A percentile compares a stretch with the other conserved stretches of the same genome.
These are phyloP conservation scores for Trichomonascus vanleenenianus DNA, from an alignment of 805 yeast genomes.

Conservation along the genomic window DNA sequence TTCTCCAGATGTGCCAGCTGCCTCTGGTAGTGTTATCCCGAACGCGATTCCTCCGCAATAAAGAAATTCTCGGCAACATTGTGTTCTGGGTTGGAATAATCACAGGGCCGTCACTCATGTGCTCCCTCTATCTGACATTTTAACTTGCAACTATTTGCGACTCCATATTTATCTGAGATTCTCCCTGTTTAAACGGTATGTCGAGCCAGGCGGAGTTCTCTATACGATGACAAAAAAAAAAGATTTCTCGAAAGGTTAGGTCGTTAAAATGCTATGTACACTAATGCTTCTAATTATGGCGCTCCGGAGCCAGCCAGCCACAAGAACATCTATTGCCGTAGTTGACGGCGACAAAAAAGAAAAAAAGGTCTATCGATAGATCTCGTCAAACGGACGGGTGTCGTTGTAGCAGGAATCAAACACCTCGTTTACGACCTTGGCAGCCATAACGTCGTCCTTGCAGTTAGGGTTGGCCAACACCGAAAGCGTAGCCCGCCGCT, in stretches of 20 bases:
- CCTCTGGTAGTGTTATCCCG: conserved; percentile 65
- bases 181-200: too few species aligned
- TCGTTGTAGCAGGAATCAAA: conserved; percentile 92
- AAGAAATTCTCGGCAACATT: conserved; percentile 52
- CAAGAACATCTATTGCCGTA: too few species aligned
- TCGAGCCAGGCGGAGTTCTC: too few species aligned
- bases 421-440: conserved; percentile 71
- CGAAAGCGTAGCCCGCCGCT: conserved; percentile 78
- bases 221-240: too few species aligned
- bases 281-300: too few species aligned
- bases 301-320: too few species aligned
- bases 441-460: conserved; percentile 63
- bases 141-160: conserved; percentile 24
- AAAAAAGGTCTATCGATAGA: conserved; percentile 46
- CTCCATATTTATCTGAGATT: too few species aligned
- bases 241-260: too few species aligned
- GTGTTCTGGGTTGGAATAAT: conserved; percentile 90
- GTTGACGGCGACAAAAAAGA: too few species aligned
- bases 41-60: conserved; percentile 40
- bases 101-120: conserved; percentile 81
- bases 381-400: conserved; percentile 91
- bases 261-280: too few species aligned
- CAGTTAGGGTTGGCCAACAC: conserved; percentile 86
- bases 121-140: conserved; percentile 74
- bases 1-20: conserved; percentile 80